Base-by-base conservation (phyloP, 768 basidiomycete species). In the Lactarius pseudohatsudake region DNA sequence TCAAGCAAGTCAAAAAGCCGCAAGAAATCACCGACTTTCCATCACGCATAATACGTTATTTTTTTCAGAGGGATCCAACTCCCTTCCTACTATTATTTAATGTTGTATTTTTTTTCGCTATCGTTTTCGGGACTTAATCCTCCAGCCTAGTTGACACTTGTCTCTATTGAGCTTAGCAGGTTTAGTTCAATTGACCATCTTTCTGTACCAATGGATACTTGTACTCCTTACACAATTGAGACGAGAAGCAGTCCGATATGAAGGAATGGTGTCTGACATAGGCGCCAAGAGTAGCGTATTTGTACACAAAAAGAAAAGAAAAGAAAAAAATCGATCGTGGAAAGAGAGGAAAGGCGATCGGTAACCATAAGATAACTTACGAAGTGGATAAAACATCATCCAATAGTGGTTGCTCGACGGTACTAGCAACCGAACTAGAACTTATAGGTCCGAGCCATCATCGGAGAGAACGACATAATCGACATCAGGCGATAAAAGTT, bases 381-480 rank as follows among this genome's bases (percentile, higher is more conserved):
- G 11, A 30, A 4, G 6, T 36, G 36, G 9, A 13, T 8, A 45
- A 57, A 9, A 55, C 20, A 50, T 45, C 20, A 56, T 57, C 57
- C 57, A 26, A 41, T 56, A 34, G 28, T 30, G 30, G 34, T 18
- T 32, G 32, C 26, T 63, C 20, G 56, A 36, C 1, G 26, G 22
- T 40, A 11, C 15, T 30, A 22, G 38, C 22, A 50, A 47, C 47
- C 6, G 22, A 20, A 16, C 57, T 53, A 41, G 30, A 16, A 13
- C 22, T 57, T 36, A 70, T n/a, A 71, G 76, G 38, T 83, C 85
- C 40, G 79, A 80, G 67, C 85, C 86, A 72, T 90, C 86, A 72
- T 90, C 90, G 69, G 89, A 91, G 65, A 91, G 75, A 64, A 92
- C 79, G 16, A 91, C 88, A 72, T 89, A 92, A 67, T 91, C 89